Evolutionary conservation across 306 rosid genomes (phyloP).

Genomic region (Corylus heterophylla): DNA sequence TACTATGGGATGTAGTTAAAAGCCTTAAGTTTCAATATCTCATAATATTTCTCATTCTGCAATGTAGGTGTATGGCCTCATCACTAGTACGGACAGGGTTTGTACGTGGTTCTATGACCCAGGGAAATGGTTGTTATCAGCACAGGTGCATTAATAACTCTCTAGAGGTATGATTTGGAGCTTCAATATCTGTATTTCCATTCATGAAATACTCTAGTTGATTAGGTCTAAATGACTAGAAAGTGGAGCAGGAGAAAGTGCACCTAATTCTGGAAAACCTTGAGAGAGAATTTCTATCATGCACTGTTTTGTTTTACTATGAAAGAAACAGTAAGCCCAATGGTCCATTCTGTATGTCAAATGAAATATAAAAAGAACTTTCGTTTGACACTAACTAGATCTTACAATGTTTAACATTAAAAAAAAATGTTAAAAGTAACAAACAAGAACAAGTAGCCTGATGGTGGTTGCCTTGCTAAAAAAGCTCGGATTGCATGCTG

Average conservation of each 20-base stretch:
- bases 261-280: slow-evolving; percentile 3
- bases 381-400: background rate
- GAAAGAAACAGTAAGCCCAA: background rate
- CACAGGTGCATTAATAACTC: slow-evolving; percentile 77
- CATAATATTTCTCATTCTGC: slow-evolving; percentile 29
- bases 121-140: slow-evolving; percentile 97
- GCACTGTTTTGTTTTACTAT: background rate
- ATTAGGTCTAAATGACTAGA: slow-evolving; percentile 12
- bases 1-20: slow-evolving; percentile 9
- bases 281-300: background rate
- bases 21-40: slow-evolving; percentile 17
- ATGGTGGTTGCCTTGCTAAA: background rate
- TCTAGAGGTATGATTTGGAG: slow-evolving; percentile 62
- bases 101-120: slow-evolving; percentile 83
- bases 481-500: background rate
- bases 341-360: background rate
- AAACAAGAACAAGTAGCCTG: background rate
- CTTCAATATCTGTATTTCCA: slow-evolving; percentile 9
- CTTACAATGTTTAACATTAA: background rate
- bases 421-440: background rate
- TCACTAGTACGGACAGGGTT: slow-evolving; percentile 92
- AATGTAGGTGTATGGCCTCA: slow-evolving; percentile 89
- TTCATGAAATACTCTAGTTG: slow-evolving; percentile 16
- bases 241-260: background rate
- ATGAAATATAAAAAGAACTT: background rate